A percentile compares a stretch with the other conserved stretches of the same genome.
Evolutionary conservation across 805 yeast genomes (phyloP).

Genomic region (Starmerella powellii): DNA sequence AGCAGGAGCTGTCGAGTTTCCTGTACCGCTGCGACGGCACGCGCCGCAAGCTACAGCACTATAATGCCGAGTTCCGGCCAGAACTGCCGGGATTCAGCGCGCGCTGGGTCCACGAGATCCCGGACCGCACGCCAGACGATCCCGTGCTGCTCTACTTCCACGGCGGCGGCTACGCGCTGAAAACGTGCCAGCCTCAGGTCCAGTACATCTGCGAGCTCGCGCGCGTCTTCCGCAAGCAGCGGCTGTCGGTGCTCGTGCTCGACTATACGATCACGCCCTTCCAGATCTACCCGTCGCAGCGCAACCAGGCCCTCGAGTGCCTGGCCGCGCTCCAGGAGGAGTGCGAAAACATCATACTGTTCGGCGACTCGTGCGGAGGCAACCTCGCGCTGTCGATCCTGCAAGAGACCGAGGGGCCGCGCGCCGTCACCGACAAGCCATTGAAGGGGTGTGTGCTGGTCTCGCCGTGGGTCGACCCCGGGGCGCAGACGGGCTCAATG

Average conservation of each 20-base stretch:
- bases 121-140: constrained; percentile 19
- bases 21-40: constrained; percentile 3
- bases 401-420: constrained; percentile 9
- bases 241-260: constrained; percentile 20
- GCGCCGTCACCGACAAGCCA: not conserved
- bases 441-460: constrained; percentile 16
- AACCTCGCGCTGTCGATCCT: constrained; percentile 22
- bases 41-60: constrained; percentile 9
- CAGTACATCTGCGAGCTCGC: constrained; percentile 14
- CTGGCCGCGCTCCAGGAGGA: constrained; percentile 18
- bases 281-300: constrained; percentile 24
- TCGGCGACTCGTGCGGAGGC: constrained; percentile 31
- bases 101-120: constrained; percentile 23
- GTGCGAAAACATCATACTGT: constrained; percentile 20
- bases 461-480: constrained; percentile 21
- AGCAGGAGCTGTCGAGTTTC: constrained; percentile 10
- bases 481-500: constrained; percentile 14
- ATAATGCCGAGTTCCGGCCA: constrained; percentile 10
- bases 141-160: constrained; percentile 24
- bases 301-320: constrained; percentile 22
- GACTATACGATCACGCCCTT: constrained; percentile 27
- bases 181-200: constrained; percentile 19
- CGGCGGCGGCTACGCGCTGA: constrained; percentile 24
- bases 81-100: constrained; percentile 13
- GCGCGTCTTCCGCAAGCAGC: constrained; percentile 3